phyloP scores from a whole-genome alignment of 257 asterid genomes.

The Solanum virginianum region DNA sequence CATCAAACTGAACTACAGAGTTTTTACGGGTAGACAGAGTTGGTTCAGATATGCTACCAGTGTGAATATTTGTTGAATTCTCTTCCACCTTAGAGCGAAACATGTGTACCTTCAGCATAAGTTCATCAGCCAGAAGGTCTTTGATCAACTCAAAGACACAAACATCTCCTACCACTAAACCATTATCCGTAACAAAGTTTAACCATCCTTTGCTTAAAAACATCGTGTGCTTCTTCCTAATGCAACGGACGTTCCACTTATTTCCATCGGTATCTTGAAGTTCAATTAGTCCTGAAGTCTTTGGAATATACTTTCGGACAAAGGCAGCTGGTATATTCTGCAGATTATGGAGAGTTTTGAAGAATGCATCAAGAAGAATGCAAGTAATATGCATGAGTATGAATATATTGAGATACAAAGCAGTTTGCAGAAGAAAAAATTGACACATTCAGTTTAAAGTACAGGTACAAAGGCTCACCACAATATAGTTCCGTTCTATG shows the following conservation, averaged over 20 bases:
- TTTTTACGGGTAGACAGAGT: background rate
- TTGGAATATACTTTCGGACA: background rate
- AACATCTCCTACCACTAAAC: background rate
- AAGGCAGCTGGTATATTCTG: conserved; percentile 1
- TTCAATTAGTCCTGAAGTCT: background rate
- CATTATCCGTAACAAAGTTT: background rate
- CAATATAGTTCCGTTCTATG: background rate
- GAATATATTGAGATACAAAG: background rate
- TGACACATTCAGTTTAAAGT: background rate
- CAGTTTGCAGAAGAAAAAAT: background rate
- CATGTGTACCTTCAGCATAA: background rate
- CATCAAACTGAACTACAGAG: background rate
- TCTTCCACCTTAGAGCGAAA: background rate
- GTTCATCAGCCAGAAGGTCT: background rate
- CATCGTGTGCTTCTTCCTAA: background rate
- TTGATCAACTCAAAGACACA: conserved; percentile 5
- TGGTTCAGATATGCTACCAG: background rate
- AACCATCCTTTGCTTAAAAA: background rate
- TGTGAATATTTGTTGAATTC: background rate
- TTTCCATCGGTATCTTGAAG: background rate
- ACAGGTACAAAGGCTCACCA: conserved; percentile 8
- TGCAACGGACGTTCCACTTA: background rate
- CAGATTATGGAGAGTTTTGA: background rate
- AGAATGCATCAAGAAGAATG: background rate
- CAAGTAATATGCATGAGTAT: background rate